Percentiles rank a stretch among this genome's conserved stretches.
These are phyloP conservation scores for Mucor sp. DNA, from an alignment of 371 early-diverging fungal genomes.

Conservation along the genomic window DNA sequence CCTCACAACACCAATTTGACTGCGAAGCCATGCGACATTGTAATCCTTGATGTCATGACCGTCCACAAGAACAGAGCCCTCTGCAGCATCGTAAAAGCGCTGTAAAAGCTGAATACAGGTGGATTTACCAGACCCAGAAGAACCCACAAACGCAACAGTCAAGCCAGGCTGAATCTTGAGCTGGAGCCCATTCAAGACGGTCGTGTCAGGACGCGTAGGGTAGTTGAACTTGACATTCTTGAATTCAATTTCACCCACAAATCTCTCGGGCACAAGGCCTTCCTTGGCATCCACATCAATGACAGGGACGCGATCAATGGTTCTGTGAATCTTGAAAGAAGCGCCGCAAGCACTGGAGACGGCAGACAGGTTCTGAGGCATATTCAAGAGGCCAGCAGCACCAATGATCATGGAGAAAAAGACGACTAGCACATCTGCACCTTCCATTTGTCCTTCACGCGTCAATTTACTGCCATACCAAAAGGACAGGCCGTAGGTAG, in stretches of 20 bases:
- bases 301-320: conserved; percentile 74
- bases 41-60: conserved; percentile 68
- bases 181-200: conserved; percentile 60
- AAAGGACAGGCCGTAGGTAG: conserved; percentile 76
- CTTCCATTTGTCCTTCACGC: conserved; percentile 44
- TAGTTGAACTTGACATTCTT: conserved; percentile 71
- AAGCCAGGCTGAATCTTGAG: conserved; percentile 71
- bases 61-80: conserved; percentile 70
- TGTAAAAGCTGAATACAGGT: conserved; percentile 87
- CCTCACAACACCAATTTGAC: conserved; percentile 78
- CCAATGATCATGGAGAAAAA: conserved; percentile 77
- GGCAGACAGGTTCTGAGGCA: conserved; percentile 54
- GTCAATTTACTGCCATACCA: conserved; percentile 75
- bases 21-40: conserved; percentile 74
- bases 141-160: conserved; percentile 67
- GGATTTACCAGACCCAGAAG: conserved; percentile 73
- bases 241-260: conserved; percentile 76
- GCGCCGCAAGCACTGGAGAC: conserved; percentile 69
- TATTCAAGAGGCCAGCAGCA: conserved; percentile 36
- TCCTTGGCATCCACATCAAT: conserved; percentile 60
- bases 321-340: conserved; percentile 68
- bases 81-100: conserved; percentile 84
- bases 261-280: conserved; percentile 53
- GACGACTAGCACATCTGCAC: conserved; percentile 62
- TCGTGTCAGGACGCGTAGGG: conserved; percentile 75